Conservation (phyloP, 2,329 filamentous ascomycete species). For the Fusarium albosuccineum region DNA sequence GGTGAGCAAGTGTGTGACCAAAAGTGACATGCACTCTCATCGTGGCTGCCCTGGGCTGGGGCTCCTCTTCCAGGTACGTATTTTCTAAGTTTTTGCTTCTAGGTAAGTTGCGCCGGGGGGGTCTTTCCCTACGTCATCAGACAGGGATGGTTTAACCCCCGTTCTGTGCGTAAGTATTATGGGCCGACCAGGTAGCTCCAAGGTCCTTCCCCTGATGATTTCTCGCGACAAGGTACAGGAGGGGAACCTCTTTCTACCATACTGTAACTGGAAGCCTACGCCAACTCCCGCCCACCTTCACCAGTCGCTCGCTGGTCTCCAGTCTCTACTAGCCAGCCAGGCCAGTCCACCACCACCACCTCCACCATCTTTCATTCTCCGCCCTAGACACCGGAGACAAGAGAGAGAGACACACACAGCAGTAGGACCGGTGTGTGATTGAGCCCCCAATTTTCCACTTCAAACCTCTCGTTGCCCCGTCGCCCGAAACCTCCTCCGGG, state of each 20-base stretch:
- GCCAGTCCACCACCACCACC: constrained; percentile 39
- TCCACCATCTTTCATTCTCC: constrained; percentile 44
- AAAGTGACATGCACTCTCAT: constrained; percentile 9
- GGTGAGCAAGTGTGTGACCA: constrained; percentile 10
- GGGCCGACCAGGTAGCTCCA: constrained; percentile 20
- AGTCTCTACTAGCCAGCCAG: constrained; percentile 36
- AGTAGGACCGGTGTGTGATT: constrained; percentile 31
- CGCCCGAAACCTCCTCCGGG: constrained; percentile 32
- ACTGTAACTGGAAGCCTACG: constrained; percentile 31
- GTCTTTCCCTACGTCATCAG: constrained; percentile 46
- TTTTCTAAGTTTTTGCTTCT: constrained; percentile 31
- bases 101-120: constrained; percentile 19
- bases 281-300: constrained; percentile 43
- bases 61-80: constrained; percentile 14
- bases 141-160: constrained; percentile 34
- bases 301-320: constrained; percentile 32
- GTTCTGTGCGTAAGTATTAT: constrained; percentile 33
- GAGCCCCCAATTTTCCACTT: constrained; percentile 39
- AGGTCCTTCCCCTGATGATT: constrained; percentile 7
- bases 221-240: background rate
- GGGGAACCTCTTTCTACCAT: constrained; percentile 16
- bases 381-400: constrained; percentile 32
- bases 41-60: constrained; percentile 17
- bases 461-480: constrained; percentile 40
- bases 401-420: constrained; percentile 30